Conservation (phyloP, 78 protist genomes). For the Cavenderia fasciculata region DNA sequence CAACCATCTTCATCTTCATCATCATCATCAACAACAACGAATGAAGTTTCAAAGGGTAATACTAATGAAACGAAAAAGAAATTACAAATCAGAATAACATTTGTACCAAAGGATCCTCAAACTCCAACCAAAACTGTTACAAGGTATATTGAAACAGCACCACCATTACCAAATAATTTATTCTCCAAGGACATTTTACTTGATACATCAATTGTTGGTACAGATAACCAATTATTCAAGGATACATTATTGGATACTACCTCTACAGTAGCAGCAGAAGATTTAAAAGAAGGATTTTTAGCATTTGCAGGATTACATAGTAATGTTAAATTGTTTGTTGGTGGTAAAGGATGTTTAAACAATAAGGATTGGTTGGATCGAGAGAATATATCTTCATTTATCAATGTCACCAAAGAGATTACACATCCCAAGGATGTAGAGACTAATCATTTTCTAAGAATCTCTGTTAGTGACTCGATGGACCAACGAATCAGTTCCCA, state of each 20-base stretch:
- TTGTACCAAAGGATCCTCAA: neutral
- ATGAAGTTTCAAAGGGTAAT: neutral
- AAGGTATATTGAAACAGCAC: too few relatives aligned
- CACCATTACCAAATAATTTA: too few relatives aligned
- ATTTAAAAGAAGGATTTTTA: too few relatives aligned
- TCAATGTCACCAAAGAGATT: constrained; percentile 53
- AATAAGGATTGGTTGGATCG: constrained; percentile 52
- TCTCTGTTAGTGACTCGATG: constrained; percentile 10
- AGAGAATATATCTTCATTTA: constrained; percentile 28
- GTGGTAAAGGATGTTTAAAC: constrained; percentile 30
- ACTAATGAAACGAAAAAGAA: neutral
- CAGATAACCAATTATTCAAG: too few relatives aligned
- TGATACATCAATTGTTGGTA: too few relatives aligned
- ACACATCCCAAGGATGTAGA: constrained; percentile 2
- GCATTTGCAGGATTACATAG: constrained; percentile 3
- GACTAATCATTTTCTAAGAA: neutral
- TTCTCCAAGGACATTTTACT: too few relatives aligned
- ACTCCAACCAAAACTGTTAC: too few relatives aligned
- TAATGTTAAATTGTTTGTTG: constrained; percentile 15
- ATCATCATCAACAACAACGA: constrained; percentile 9
- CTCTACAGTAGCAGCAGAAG: too few relatives aligned
- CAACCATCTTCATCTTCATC: constrained; percentile 3
- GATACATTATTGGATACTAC: too few relatives aligned
- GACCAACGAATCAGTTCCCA: constrained; percentile 6
- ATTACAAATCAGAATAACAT: neutral